Conservation (phyloP, 257 asterid species). For the Nicotiana tomentosiformis region DNA sequence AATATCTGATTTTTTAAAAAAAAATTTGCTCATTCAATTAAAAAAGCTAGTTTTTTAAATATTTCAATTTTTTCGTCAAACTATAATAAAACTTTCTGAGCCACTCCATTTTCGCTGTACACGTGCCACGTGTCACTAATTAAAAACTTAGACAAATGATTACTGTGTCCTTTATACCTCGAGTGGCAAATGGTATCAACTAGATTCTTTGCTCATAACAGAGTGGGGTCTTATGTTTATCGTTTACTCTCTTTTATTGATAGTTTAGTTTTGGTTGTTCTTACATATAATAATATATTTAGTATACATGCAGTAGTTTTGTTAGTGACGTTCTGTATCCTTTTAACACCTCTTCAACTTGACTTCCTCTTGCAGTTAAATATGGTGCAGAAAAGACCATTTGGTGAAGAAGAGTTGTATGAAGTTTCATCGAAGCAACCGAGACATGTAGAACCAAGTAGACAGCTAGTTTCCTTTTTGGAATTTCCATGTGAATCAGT, state of each 20-base stretch:
- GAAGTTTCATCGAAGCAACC: slow-evolving; percentile 38
- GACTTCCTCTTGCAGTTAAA: slow-evolving; percentile 24
- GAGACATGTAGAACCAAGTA: slow-evolving; percentile 29
- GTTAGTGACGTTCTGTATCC: not conserved
- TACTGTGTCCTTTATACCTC: not conserved
- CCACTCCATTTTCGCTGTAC: slow-evolving; percentile 7
- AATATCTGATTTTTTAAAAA: not conserved
- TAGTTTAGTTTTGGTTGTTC: not conserved
- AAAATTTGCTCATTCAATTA: not conserved
- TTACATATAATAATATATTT: not conserved
- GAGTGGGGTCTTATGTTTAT: not conserved
- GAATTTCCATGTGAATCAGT: slow-evolving; percentile 28
- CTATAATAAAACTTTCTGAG: not conserved
- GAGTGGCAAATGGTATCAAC: not conserved
- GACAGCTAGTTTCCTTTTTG: slow-evolving; percentile 23
- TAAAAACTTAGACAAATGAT: not conserved
- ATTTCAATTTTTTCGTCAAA: not conserved
- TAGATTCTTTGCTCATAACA: not conserved
- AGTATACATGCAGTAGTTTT: not conserved
- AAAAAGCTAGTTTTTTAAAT: not conserved
- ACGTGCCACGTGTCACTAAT: not conserved
- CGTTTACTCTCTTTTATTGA: not conserved
- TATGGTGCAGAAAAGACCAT: slow-evolving; percentile 47
- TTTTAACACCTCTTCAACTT: not conserved
- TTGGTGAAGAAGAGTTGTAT: slow-evolving; percentile 22